phyloP scores from a whole-genome alignment of 1,284 basidiomycete genomes.

The Apiotrichum laibachii region DNA sequence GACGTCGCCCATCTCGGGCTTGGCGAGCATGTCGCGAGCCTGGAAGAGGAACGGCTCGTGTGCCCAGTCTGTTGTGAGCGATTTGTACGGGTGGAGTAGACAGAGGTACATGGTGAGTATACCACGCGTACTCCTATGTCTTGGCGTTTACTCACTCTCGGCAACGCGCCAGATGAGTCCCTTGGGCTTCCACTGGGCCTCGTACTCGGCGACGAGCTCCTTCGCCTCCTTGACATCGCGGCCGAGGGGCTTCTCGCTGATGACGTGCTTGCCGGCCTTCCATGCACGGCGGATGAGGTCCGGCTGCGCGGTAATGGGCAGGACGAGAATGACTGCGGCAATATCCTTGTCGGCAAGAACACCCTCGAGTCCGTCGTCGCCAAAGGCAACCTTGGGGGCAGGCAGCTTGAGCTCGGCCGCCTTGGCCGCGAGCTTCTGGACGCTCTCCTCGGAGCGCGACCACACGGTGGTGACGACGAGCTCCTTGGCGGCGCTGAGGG shows the following conservation, averaged over 20 bases:
- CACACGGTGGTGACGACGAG: constrained; percentile 65
- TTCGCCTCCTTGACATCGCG: constrained; percentile 64
- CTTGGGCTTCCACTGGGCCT: constrained; percentile 62
- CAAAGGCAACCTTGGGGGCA: constrained; percentile 44
- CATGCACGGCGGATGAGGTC: constrained; percentile 59
- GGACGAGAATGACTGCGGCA: constrained; percentile 66
- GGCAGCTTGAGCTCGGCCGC: constrained; percentile 34
- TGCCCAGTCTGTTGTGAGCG: constrained; percentile 58
- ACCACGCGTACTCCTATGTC: too few species aligned
- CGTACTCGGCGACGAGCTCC: constrained; percentile 65
- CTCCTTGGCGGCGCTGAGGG: constrained; percentile 59
- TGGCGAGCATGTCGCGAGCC: constrained; percentile 60
- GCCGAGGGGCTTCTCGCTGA: constrained; percentile 76
- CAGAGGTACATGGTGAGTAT: too few species aligned
- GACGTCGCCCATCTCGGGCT: constrained; percentile 58
- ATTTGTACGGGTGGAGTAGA: background rate
- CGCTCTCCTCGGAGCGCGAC: constrained; percentile 69
- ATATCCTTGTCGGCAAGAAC: constrained; percentile 67
- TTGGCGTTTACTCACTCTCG: constrained; percentile 64
- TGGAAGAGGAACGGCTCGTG: constrained; percentile 62
- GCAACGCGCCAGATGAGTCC: constrained; percentile 80
- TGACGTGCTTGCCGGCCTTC: constrained; percentile 73
- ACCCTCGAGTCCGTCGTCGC: constrained; percentile 60
- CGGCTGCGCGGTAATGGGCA: constrained; percentile 75
- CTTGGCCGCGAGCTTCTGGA: constrained; percentile 54